Conservation (phyloP, 306 rosid species). For the Prunus dulcis region DNA sequence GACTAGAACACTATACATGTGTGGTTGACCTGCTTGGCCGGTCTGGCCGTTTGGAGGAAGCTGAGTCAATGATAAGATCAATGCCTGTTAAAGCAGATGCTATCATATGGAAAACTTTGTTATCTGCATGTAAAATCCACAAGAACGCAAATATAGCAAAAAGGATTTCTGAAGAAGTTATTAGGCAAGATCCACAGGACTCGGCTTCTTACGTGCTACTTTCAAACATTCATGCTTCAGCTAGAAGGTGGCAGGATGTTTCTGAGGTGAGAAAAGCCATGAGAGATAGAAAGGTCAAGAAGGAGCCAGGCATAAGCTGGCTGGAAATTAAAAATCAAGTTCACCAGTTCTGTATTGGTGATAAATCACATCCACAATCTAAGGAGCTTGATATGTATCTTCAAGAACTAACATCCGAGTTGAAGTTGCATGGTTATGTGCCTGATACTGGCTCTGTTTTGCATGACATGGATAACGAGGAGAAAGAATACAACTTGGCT, state of each 20-base stretch:
- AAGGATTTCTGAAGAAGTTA: conserved; percentile 68
- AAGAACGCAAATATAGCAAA: conserved; percentile 71
- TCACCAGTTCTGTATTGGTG: conserved; percentile 64
- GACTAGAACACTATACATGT: conserved; percentile 80
- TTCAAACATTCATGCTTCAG: conserved; percentile 76
- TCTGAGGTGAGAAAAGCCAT: conserved; percentile 66
- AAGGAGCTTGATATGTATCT: conserved; percentile 59
- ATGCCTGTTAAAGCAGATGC: conserved; percentile 80
- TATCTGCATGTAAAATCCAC: conserved; percentile 85
- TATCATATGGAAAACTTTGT: conserved; percentile 80
- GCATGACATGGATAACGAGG: conserved; percentile 91
- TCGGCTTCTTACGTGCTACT: conserved; percentile 76
- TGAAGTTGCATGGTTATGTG: conserved; percentile 74
- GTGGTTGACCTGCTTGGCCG: conserved; percentile 82
- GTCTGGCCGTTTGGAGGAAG: conserved; percentile 78
- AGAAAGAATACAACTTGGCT: conserved; percentile 72
- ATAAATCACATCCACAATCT: conserved; percentile 51
- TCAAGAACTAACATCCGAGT: conserved; percentile 60
- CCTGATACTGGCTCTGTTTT: conserved; percentile 70
- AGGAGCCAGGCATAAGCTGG: conserved; percentile 88
- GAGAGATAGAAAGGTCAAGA: conserved; percentile 66
- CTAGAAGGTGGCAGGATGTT: conserved; percentile 77
- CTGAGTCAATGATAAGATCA: conserved; percentile 70
- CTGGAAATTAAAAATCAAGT: conserved; percentile 70
- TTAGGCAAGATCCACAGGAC: conserved; percentile 69